Percentiles rank a stretch among this genome's conserved stretches.
Evolutionary conservation across 202 grass and related monocot species (phyloP).

Genomic region (Brachypodium distachyon): DNA sequence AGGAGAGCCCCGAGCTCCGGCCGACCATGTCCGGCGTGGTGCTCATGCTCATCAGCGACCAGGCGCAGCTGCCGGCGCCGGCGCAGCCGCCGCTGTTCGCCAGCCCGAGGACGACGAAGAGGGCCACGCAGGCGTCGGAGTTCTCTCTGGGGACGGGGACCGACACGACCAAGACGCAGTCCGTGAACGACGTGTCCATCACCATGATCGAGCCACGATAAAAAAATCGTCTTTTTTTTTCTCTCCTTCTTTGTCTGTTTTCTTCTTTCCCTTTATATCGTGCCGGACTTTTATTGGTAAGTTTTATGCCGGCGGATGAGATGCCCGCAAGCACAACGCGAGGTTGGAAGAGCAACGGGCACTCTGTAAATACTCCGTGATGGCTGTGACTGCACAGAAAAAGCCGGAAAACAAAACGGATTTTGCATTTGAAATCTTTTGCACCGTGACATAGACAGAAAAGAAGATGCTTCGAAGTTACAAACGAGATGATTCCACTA

Average conservation of each 20-base stretch:
- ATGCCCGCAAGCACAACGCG: neutral
- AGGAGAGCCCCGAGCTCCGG: slow-evolving; percentile 67
- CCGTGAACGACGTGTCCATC: slow-evolving; percentile 80
- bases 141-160: slow-evolving; percentile 35
- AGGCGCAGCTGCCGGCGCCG: slow-evolving; percentile 44
- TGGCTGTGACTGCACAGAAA: too few relatives aligned
- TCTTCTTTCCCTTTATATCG: too few relatives aligned
- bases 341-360: neutral
- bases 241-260: too few relatives aligned
- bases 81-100: slow-evolving; percentile 38
- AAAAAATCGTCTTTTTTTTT: neutral
- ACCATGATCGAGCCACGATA: slow-evolving; percentile 61
- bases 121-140: slow-evolving; percentile 16
- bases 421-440: neutral
- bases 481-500: neutral
- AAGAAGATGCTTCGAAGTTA: neutral
- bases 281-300: neutral
- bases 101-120: neutral
- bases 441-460: neutral
- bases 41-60: slow-evolving; percentile 81
- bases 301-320: neutral
- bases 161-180: slow-evolving; percentile 41
- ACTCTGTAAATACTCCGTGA: neutral
- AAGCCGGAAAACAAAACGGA: neutral
- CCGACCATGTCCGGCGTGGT: slow-evolving; percentile 77